phyloP scores from a whole-genome alignment of 2,329 filamentous ascomycete species.

The Trichophyton schoenleinii region DNA sequence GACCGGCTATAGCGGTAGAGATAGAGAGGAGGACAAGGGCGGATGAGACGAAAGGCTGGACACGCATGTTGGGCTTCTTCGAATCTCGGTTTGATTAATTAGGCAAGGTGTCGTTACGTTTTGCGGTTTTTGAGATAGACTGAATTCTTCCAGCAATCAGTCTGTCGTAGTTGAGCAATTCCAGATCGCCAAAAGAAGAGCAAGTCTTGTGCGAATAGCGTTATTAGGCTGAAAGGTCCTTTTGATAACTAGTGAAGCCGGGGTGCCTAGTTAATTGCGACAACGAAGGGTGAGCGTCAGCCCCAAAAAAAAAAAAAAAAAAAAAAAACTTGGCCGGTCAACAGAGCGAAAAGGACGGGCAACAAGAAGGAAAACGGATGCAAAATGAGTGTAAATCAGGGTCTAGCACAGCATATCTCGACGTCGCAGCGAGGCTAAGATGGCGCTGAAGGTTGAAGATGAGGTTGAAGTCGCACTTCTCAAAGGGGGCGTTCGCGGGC shows the following conservation, averaged over 20 bases:
- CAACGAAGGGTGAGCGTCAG: background rate
- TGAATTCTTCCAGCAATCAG: background rate
- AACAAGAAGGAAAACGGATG: background rate
- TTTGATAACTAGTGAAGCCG: background rate
- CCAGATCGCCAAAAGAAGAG: background rate
- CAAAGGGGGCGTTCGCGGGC: background rate
- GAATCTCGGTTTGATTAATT: background rate
- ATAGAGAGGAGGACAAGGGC: conserved; percentile 12
- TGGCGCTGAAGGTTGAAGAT: background rate
- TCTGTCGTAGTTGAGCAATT: background rate
- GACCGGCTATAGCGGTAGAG: conserved; percentile 10
- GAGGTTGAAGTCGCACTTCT: background rate
- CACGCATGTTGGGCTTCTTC: conserved; percentile 9
- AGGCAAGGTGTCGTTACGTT: background rate
- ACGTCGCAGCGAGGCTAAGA: background rate
- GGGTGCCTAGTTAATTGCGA: background rate
- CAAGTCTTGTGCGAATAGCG: background rate
- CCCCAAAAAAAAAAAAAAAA: no score
- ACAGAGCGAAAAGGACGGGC: background rate
- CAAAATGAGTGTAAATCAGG: background rate
- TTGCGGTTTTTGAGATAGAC: background rate
- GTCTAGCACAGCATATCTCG: background rate
- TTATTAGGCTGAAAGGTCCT: background rate
- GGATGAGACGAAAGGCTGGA: conserved; percentile 10
- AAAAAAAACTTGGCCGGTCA: background rate